phyloP scores from a whole-genome alignment of 768 basidiomycete species.

The Neoboletus subvelutipes region DNA sequence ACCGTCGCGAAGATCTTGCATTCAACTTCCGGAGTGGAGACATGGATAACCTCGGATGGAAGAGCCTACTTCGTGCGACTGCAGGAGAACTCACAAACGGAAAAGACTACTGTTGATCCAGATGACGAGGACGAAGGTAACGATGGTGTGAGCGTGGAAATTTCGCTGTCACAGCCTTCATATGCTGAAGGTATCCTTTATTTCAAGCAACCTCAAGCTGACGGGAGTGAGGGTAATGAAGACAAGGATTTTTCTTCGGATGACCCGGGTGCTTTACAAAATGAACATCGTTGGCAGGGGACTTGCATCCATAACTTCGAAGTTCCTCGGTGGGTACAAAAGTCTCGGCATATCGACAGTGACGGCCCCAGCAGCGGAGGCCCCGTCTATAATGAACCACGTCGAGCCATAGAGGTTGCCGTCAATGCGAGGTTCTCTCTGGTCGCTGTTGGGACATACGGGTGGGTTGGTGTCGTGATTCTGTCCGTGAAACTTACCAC shows the following conservation, averaged over 20 bases:
- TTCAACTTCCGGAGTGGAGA: conserved; percentile 62
- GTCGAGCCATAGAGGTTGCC: conserved; percentile 61
- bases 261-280: conserved; percentile 6
- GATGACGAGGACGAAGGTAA: conserved; percentile 49
- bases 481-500: not conserved
- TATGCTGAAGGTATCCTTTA: conserved; percentile 1
- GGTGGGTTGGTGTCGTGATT: conserved; percentile 39
- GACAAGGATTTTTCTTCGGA: conserved; percentile 4
- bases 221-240: conserved; percentile 6
- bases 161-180: not conserved
- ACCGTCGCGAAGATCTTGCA: conserved; percentile 62
- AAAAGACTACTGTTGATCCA: conserved; percentile 1
- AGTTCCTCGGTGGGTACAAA: conserved; percentile 77
- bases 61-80: conserved; percentile 77
- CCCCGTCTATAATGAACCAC: conserved; percentile 59
- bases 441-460: conserved; percentile 73
- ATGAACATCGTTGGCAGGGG: conserved; percentile 57
- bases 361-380: conserved; percentile 34
- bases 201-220: conserved; percentile 11
- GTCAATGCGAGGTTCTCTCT: conserved; percentile 82
- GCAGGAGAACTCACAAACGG: conserved; percentile 36
- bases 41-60: conserved; percentile 86
- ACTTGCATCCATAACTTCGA: conserved; percentile 78
- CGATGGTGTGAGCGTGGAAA: conserved; percentile 39
- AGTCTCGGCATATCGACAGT: conserved; percentile 59